A percentile compares a stretch with the other conserved stretches of the same genome.
These are phyloP conservation scores for Arthroderma sp. DNA, from an alignment of 2,329 filamentous ascomycete species.

Conservation along the genomic window DNA sequence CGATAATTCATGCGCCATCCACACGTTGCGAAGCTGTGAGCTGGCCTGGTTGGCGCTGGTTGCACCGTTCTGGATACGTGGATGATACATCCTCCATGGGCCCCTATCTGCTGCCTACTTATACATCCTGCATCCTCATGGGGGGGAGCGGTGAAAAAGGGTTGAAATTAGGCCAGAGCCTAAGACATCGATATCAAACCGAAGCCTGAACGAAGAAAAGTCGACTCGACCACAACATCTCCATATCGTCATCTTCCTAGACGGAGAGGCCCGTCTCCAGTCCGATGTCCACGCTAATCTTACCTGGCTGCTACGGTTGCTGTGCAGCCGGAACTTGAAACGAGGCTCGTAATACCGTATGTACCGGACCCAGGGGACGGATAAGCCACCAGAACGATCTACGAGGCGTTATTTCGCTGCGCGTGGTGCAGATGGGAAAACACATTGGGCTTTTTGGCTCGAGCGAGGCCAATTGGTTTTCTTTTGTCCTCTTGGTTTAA, in stretches of 20 bases:
- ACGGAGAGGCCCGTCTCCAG: background rate
- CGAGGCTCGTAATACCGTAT: slow-evolving; percentile 4
- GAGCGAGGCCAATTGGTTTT: background rate
- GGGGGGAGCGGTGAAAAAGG: too few relatives aligned
- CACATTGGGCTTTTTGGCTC: background rate
- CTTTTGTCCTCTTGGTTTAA: background rate
- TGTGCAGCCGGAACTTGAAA: background rate
- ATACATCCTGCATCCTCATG: background rate
- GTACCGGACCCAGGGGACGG: slow-evolving; percentile 2
- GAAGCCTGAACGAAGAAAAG: background rate
- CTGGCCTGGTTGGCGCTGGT: slow-evolving; percentile 4
- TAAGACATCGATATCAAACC: slow-evolving; percentile 1
- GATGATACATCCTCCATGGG: background rate
- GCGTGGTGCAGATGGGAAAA: slow-evolving; percentile 4
- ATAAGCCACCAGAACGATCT: slow-evolving; percentile 4
- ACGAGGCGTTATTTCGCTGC: slow-evolving; percentile 3
- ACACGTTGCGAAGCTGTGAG: background rate
- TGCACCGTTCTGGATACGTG: slow-evolving; percentile 3
- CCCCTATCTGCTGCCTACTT: background rate
- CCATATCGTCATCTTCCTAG: too few relatives aligned
- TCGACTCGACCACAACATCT: too few relatives aligned
- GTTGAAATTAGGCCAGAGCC: background rate
- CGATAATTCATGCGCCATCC: background rate
- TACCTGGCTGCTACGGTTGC: background rate
- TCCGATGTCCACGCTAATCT: background rate